Conservation (phyloP, 768 basidiomycete species). For the Coprinellus micaceus region DNA sequence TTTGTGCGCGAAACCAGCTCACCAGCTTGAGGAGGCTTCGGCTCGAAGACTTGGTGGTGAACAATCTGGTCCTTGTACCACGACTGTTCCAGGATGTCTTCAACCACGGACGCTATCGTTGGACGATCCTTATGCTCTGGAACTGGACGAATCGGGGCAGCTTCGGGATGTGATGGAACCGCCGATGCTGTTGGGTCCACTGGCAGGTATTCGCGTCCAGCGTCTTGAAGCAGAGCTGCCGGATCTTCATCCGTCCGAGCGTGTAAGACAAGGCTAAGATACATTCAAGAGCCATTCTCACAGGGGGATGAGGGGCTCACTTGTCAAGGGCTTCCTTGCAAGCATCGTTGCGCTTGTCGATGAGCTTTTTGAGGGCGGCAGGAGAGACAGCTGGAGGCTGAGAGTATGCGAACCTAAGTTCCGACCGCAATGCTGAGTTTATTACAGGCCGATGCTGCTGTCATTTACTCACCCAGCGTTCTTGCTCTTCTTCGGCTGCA, state of each 20-base stretch:
- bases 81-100: slow-evolving; percentile 50
- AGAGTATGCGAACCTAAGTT: slow-evolving; percentile 22
- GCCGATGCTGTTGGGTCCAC: slow-evolving; percentile 44
- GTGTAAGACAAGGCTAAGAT: slow-evolving; percentile 54
- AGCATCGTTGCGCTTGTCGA: slow-evolving; percentile 64
- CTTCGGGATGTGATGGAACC: slow-evolving; percentile 12
- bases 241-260: slow-evolving; percentile 55
- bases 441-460: not conserved
- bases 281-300: not conserved
- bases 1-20: no score
- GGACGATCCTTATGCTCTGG: slow-evolving; percentile 51
- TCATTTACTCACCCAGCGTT: slow-evolving; percentile 24
- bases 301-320: slow-evolving; percentile 30
- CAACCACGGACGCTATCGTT: slow-evolving; percentile 54
- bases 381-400: slow-evolving; percentile 45
- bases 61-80: slow-evolving; percentile 73
- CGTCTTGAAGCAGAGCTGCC: slow-evolving; percentile 56
- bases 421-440: not conserved
- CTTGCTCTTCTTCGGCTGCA: slow-evolving; percentile 30
- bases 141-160: slow-evolving; percentile 8
- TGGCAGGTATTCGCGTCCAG: slow-evolving; percentile 69
- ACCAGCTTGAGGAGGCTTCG: not conserved
- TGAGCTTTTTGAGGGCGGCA: slow-evolving; percentile 59
- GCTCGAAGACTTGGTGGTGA: not conserved
- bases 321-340: slow-evolving; percentile 69